Conservation (phyloP, 2,329 filamentous ascomycete species). For the Ophiocordyceps camponoti-rufipedis region DNA sequence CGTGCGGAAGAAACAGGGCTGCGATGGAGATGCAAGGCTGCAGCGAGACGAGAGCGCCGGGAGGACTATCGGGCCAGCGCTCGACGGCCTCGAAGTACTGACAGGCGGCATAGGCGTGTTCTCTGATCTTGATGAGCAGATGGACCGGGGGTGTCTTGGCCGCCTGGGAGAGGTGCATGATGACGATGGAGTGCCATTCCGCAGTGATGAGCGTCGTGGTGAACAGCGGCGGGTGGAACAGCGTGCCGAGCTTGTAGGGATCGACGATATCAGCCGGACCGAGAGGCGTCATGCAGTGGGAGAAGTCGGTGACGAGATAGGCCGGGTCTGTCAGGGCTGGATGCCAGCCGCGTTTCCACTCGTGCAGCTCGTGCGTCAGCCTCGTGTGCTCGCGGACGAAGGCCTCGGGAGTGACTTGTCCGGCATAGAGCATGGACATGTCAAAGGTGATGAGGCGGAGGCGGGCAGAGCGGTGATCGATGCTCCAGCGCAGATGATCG, state of each 20-base stretch:
- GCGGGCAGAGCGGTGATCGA: slow-evolving; percentile 47
- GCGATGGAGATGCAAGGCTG: slow-evolving; percentile 64
- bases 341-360: slow-evolving; percentile 40
- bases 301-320: slow-evolving; percentile 46
- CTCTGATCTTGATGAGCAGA: slow-evolving; percentile 33
- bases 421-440: slow-evolving; percentile 60
- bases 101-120: slow-evolving; percentile 51
- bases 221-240: slow-evolving; percentile 56
- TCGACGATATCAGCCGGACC: slow-evolving; percentile 52
- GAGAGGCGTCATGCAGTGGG: slow-evolving; percentile 25
- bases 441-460: slow-evolving; percentile 62
- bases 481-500: slow-evolving; percentile 42
- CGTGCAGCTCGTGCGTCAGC: slow-evolving; percentile 26
- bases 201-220: slow-evolving; percentile 55
- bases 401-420: slow-evolving; percentile 42
- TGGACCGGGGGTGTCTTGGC: slow-evolving; percentile 34
- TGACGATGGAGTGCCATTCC: slow-evolving; percentile 60
- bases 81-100: slow-evolving; percentile 66
- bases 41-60: slow-evolving; percentile 51
- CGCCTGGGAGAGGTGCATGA: slow-evolving; percentile 68
- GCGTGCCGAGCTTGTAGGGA: slow-evolving; percentile 48
- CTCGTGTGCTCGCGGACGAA: slow-evolving; percentile 44
- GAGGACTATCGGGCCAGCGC: slow-evolving; percentile 49
- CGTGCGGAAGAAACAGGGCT: slow-evolving; percentile 61
- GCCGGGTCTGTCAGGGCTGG: slow-evolving; percentile 40